These are phyloP conservation scores for Didymella keratinophila DNA, from an alignment of 2,329 filamentous ascomycete genomes.

Conservation along the genomic window DNA sequence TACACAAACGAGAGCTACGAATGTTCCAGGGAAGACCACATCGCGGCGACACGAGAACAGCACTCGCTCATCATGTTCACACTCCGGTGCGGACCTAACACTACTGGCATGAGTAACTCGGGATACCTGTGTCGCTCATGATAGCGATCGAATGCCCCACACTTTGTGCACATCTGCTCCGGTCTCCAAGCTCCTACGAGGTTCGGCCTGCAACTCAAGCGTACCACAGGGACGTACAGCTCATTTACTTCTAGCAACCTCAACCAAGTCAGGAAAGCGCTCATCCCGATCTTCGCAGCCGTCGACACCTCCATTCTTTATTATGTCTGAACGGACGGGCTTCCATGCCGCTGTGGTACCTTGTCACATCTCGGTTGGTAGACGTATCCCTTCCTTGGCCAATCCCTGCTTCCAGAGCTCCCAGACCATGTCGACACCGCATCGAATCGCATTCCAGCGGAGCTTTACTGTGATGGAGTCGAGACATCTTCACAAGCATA, in stretches of 20 bases:
- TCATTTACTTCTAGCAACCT: slow-evolving; percentile 1
- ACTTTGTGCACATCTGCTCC: neutral
- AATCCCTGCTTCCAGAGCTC: neutral
- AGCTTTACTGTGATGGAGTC: neutral
- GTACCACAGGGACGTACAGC: slow-evolving; percentile 9
- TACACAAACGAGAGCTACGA: neutral
- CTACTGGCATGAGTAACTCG: too few species aligned
- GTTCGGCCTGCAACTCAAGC: neutral
- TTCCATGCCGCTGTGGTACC: neutral
- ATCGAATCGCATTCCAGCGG: neutral
- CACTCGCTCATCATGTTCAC: neutral
- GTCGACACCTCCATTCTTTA: neutral
- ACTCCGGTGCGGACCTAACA: neutral
- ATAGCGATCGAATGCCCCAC: neutral
- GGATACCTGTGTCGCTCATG: neutral
- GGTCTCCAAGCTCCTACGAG: neutral
- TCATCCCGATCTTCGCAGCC: neutral
- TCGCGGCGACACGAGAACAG: neutral
- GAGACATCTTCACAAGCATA: neutral
- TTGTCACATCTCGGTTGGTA: neutral
- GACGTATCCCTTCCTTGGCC: neutral
- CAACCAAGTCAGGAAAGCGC: neutral
- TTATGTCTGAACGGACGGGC: neutral
- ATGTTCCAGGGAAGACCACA: neutral
- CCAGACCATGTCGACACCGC: neutral